Evolutionary conservation across 108 stramenopile species (phyloP).

Genomic region (Nannochloropsis gaditana): DNA sequence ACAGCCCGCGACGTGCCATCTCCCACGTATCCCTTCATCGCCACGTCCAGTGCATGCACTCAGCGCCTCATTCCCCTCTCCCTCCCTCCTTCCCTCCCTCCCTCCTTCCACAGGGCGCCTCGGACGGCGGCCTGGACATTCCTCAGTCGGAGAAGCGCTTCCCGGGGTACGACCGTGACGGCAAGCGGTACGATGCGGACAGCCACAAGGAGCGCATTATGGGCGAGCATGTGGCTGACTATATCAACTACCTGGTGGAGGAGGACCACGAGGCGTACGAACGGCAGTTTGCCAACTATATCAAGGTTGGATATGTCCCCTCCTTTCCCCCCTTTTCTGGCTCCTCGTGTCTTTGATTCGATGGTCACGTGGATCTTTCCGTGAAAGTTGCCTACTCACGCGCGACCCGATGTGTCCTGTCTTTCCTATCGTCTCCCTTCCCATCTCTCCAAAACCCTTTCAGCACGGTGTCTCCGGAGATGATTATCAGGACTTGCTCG

Average conservation of each 20-base stretch:
- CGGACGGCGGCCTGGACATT: conserved; percentile 94
- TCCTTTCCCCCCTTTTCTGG: conserved; percentile 55
- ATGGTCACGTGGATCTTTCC: not conserved
- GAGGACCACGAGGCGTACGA: conserved; percentile 65
- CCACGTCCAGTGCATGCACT: not conserved
- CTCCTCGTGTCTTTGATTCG: not conserved
- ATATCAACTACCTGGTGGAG: conserved; percentile 95
- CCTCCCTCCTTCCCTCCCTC: not conserved
- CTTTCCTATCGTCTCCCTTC: not conserved
- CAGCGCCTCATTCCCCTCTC: not conserved
- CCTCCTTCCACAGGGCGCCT: conserved; percentile 82
- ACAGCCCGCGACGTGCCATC: not conserved
- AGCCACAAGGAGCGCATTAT: conserved; percentile 95
- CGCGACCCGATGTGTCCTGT: not conserved
- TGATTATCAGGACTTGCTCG: conserved; percentile 42
- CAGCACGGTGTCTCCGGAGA: conserved; percentile 31
- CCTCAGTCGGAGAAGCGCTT: conserved; percentile 97
- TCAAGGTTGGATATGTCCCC: conserved; percentile 57
- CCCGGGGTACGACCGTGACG: conserved; percentile 96
- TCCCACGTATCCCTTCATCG: not conserved
- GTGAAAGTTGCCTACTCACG: not conserved
- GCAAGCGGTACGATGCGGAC: conserved; percentile 91
- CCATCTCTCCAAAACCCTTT: not conserved
- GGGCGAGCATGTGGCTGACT: conserved; percentile 91
- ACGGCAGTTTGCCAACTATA: conserved; percentile 60